phyloP scores from a whole-genome alignment of 2,329 filamentous ascomycete species.

The Fusarium dlaminii region DNA sequence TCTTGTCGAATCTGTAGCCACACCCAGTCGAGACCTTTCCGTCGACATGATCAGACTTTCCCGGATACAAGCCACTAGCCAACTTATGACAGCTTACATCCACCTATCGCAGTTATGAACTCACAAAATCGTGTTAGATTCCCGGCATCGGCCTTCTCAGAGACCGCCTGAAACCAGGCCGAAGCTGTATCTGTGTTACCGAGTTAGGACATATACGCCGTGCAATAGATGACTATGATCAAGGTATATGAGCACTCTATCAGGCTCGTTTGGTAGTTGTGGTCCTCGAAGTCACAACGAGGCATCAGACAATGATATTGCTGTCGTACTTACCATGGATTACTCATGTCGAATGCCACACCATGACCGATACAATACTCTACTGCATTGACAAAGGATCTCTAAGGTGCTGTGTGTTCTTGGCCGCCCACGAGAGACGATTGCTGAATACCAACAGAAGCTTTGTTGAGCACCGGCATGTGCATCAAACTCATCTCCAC shows the following conservation, averaged over 20 bases:
- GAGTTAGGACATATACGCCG: background rate
- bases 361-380: background rate
- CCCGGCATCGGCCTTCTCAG: background rate
- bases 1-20: background rate
- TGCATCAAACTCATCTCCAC: background rate
- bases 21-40: background rate
- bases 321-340: background rate
- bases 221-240: background rate
- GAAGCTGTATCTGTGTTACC: background rate
- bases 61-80: no score
- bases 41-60: background rate
- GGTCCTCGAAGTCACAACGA: background rate
- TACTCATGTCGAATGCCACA: background rate
- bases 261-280: background rate
- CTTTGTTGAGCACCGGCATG: background rate
- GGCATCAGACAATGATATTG: background rate
- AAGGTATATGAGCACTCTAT: background rate
- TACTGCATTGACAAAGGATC: background rate
- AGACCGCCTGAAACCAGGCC: background rate
- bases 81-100: background rate
- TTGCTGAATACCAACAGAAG: background rate
- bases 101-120: background rate
- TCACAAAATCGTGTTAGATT: no score
- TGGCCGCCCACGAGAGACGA: background rate
- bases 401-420: background rate